Evolutionary conservation across 768 basidiomycete species (phyloP).

Genomic region (Clavulina sp.): DNA sequence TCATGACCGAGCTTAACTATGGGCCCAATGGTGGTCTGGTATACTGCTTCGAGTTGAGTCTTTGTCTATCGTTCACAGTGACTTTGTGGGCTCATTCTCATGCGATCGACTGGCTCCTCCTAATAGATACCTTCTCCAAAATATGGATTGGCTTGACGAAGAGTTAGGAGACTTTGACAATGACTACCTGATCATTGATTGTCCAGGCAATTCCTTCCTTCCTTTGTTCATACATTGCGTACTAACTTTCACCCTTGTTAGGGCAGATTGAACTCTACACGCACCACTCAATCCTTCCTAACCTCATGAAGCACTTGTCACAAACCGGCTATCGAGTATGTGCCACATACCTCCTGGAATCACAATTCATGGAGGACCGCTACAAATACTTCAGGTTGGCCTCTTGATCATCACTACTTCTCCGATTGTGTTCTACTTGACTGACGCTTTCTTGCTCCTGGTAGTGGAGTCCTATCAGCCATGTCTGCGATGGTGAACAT

Average conservation of each 20-base stretch:
- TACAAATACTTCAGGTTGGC: conserved; percentile 87
- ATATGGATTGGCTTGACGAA: conserved; percentile 97
- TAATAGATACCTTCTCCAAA: conserved; percentile 78
- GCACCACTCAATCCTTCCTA: conserved; percentile 90
- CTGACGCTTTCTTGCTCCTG: conserved; percentile 7
- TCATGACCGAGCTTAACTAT: conserved; percentile 87
- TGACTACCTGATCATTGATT: conserved; percentile 88
- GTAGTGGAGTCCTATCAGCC: conserved; percentile 82
- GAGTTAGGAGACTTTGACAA: conserved; percentile 88
- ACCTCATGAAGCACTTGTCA: conserved; percentile 58
- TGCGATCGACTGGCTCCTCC: background rate
- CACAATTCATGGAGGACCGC: conserved; percentile 98
- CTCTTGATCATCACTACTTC: conserved; percentile 1
- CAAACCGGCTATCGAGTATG: conserved; percentile 72
- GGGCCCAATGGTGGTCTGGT: conserved; percentile 95
- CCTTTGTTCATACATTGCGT: background rate
- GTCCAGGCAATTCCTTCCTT: conserved; percentile 42
- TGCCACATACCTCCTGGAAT: conserved; percentile 85
- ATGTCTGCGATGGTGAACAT: conserved; percentile 99
- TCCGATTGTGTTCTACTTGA: conserved; percentile 2
- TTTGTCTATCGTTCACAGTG: background rate
- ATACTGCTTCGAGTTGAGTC: conserved; percentile 95
- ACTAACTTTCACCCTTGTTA: conserved; percentile 16
- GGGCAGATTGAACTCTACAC: conserved; percentile 99
- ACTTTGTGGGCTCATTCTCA: conserved; percentile 20